Percentiles rank a stretch among this genome's conserved stretches.
phyloP scores from a whole-genome alignment of 257 asterid species.

The Echites panduratus region DNA sequence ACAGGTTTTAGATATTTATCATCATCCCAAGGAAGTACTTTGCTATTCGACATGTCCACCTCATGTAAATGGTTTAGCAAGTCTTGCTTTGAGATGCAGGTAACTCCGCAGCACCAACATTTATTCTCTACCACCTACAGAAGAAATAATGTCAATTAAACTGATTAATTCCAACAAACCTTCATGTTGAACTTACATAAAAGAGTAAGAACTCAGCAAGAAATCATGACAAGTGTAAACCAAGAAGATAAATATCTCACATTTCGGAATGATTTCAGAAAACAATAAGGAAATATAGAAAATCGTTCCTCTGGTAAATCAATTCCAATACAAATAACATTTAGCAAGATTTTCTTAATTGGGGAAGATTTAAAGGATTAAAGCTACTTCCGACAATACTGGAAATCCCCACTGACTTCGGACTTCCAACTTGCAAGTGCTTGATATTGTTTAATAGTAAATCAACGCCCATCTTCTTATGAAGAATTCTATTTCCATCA shows the following conservation, averaged over 20 bases:
- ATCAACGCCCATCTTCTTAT: background rate
- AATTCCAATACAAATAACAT: background rate
- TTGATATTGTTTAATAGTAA: background rate
- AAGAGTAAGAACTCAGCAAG: background rate
- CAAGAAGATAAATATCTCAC: background rate
- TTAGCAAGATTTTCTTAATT: background rate
- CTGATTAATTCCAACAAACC: background rate
- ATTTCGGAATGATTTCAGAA: background rate
- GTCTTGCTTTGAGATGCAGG: slow-evolving; percentile 40
- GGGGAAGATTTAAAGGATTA: background rate
- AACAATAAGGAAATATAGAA: background rate
- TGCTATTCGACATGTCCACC: slow-evolving; percentile 23
- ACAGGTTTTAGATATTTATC: slow-evolving; percentile 65
- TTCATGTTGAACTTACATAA: background rate
- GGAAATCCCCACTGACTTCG: background rate
- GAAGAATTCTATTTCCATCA: background rate
- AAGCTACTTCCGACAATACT: background rate
- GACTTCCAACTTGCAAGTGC: background rate
- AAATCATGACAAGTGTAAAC: background rate
- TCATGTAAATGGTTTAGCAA: slow-evolving; percentile 54
- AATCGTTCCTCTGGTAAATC: background rate
- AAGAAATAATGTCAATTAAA: slow-evolving; percentile 1
- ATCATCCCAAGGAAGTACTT: slow-evolving; percentile 62
- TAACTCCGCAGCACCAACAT: slow-evolving; percentile 62
- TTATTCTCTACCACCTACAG: slow-evolving; percentile 57